A percentile compares a stretch with the other conserved stretches of the same genome.
These are phyloP conservation scores for Phanerochaete carnosa DNA, from an alignment of 768 basidiomycete species.

Conservation along the genomic window DNA sequence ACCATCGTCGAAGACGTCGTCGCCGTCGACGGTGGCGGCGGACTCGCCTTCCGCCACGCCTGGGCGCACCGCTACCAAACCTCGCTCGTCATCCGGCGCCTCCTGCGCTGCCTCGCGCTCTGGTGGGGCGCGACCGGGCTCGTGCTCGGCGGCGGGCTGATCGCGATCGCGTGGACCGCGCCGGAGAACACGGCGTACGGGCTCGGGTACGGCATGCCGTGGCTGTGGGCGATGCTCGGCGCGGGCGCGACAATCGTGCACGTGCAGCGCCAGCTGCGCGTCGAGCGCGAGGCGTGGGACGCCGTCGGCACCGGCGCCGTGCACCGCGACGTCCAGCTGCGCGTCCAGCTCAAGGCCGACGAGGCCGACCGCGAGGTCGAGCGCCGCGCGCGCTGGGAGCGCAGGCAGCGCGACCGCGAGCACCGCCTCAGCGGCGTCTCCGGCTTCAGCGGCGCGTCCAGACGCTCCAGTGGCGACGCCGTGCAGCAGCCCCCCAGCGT, in stretches of 20 bases:
- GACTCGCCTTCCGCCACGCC: slow-evolving; percentile 29
- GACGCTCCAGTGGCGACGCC: neutral
- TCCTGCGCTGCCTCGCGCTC: slow-evolving; percentile 22
- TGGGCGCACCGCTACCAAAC: slow-evolving; percentile 30
- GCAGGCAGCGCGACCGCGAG: neutral
- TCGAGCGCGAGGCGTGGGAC: neutral
- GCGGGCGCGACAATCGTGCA: neutral
- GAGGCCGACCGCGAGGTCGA: slow-evolving; percentile 3
- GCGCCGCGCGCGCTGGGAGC: neutral
- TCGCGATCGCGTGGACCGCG: slow-evolving; percentile 24
- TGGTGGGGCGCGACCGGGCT: slow-evolving; percentile 23
- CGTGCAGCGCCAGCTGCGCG: neutral
- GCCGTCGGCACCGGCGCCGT: neutral
- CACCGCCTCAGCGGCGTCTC: neutral
- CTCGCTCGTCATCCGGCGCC: slow-evolving; percentile 23
- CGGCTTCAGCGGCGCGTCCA: neutral
- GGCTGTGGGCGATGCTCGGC: slow-evolving; percentile 27
- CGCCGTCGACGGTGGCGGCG: slow-evolving; percentile 30
- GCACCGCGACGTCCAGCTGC: slow-evolving; percentile 1
- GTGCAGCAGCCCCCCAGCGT: neutral
- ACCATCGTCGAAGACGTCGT: slow-evolving; percentile 29
- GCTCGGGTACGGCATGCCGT: slow-evolving; percentile 26
- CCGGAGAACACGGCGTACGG: slow-evolving; percentile 25
- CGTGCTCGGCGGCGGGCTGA: slow-evolving; percentile 17
- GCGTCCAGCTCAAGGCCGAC: neutral